phyloP scores from a whole-genome alignment of 768 basidiomycete species.

The Suillus lakei region DNA sequence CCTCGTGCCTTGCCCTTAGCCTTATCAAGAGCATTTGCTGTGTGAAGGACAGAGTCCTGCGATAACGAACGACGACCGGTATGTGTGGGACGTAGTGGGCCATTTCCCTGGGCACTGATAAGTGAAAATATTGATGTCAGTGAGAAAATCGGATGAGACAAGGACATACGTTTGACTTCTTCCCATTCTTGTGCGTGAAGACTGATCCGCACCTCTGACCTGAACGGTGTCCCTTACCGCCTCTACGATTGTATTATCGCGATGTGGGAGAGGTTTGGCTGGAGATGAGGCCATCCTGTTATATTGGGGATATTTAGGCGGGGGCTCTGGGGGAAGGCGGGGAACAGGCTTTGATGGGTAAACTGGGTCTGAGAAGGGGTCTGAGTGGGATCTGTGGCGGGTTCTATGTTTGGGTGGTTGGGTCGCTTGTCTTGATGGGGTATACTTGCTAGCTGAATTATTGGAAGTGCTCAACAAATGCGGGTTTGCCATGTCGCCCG shows the following conservation, averaged over 20 bases:
- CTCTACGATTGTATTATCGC: constrained; percentile 52
- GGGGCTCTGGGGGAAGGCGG: constrained; percentile 46
- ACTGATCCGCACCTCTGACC: constrained; percentile 48
- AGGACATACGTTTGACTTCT: constrained; percentile 60
- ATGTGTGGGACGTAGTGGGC: constrained; percentile 28
- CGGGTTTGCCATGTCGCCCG: constrained; percentile 21
- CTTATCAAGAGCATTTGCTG: constrained; percentile 47
- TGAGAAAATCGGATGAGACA: constrained; percentile 21
- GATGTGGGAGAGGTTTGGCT: constrained; percentile 37
- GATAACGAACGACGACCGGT: constrained; percentile 52
- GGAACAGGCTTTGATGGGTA: constrained; percentile 37
- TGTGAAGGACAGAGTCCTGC: constrained; percentile 49
- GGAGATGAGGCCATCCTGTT: constrained; percentile 31
- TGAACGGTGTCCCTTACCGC: constrained; percentile 74
- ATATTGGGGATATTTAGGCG: constrained; percentile 33
- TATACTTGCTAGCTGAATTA: constrained; percentile 27
- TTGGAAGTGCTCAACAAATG: constrained; percentile 10
- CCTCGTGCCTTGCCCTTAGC: constrained; percentile 51
- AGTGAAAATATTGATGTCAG: constrained; percentile 35
- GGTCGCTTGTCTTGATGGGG: constrained; percentile 25
- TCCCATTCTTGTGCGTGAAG: constrained; percentile 52
- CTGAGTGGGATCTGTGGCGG: constrained; percentile 52
- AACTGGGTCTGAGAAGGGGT: constrained; percentile 54
- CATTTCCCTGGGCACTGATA: constrained; percentile 21
- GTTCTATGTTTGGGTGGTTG: constrained; percentile 33